phyloP scores from a whole-genome alignment of 176 grass and related monocot genomes.

The Carex littledalei region DNA sequence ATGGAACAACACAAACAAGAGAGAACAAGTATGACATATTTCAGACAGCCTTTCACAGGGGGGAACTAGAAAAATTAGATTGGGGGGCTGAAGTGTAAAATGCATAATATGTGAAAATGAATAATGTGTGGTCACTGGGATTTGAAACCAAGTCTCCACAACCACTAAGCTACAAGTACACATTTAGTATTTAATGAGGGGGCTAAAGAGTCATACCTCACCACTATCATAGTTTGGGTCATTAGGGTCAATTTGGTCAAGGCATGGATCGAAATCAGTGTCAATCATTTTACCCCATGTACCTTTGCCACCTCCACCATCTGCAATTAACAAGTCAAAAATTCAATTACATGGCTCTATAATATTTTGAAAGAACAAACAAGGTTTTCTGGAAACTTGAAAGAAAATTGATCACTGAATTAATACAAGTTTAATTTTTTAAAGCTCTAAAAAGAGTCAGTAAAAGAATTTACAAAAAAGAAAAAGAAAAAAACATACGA shows the following conservation, averaged over 20 bases:
- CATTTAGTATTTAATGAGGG: too few relatives aligned
- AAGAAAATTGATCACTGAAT: not conserved
- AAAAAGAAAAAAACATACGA: slow-evolving; percentile 8
- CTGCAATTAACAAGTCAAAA: slow-evolving; percentile 37
- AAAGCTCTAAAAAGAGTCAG: not conserved
- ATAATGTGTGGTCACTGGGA: too few relatives aligned
- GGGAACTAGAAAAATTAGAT: too few relatives aligned
- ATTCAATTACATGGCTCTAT: slow-evolving; percentile 13
- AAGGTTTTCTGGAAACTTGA: not conserved
- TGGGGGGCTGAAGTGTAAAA: too few relatives aligned
- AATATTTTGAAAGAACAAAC: not conserved
- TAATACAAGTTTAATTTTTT: not conserved
- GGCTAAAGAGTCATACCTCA: slow-evolving; percentile 54
- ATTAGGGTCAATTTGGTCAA: slow-evolving; percentile 82
- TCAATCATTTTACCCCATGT: slow-evolving; percentile 92
- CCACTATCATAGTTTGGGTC: slow-evolving; percentile 96
- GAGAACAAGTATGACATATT: not conserved
- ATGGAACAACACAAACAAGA: not conserved
- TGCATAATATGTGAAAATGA: too few relatives aligned
- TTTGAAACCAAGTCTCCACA: too few relatives aligned
- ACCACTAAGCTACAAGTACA: too few relatives aligned
- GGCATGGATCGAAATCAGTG: slow-evolving; percentile 46
- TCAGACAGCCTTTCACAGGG: not conserved
- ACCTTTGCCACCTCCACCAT: slow-evolving; percentile 94
- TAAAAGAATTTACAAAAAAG: not conserved